These are phyloP conservation scores for Sporisorium graminicola DNA, from an alignment of 1,284 basidiomycete genomes.

Conservation along the genomic window DNA sequence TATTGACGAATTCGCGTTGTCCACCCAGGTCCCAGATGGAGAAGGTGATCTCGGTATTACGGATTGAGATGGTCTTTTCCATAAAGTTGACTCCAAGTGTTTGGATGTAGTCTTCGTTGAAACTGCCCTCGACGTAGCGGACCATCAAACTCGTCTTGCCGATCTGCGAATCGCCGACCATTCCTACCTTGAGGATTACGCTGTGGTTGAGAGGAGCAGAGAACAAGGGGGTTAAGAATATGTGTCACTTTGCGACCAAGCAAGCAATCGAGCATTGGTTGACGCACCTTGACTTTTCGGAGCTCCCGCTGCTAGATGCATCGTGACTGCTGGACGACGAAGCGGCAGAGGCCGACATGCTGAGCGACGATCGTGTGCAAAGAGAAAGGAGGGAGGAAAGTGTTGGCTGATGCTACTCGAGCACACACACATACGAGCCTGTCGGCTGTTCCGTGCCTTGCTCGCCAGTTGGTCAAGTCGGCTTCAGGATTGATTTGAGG, in stretches of 20 bases:
- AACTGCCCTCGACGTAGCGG: constrained; percentile 73
- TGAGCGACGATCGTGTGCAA: background rate
- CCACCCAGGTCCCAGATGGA: constrained; percentile 99
- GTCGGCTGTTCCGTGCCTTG: background rate
- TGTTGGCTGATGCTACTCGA: background rate
- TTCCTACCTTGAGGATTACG: constrained; percentile 96
- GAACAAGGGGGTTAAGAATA: background rate
- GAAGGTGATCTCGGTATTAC: constrained; percentile 97
- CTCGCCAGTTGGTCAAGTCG: background rate
- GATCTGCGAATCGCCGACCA: constrained; percentile 99
- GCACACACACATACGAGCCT: background rate
- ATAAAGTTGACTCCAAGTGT: constrained; percentile 96
- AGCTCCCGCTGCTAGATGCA: constrained; percentile 27
- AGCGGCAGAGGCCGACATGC: constrained; percentile 43
- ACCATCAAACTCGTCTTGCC: constrained; percentile 99
- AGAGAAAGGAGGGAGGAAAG: background rate
- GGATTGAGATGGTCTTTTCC: constrained; percentile 98
- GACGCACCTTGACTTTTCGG: constrained; percentile 39
- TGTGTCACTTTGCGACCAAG: background rate
- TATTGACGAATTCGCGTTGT: constrained; percentile 97
- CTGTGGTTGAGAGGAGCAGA: constrained; percentile 13
- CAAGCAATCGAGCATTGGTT: background rate
- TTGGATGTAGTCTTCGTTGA: constrained; percentile 95
- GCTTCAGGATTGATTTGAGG: background rate
- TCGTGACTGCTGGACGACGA: constrained; percentile 39